These are phyloP conservation scores for Eimeria necatrix DNA, from an alignment of 169 alveolate genomes.

Conservation along the genomic window DNA sequence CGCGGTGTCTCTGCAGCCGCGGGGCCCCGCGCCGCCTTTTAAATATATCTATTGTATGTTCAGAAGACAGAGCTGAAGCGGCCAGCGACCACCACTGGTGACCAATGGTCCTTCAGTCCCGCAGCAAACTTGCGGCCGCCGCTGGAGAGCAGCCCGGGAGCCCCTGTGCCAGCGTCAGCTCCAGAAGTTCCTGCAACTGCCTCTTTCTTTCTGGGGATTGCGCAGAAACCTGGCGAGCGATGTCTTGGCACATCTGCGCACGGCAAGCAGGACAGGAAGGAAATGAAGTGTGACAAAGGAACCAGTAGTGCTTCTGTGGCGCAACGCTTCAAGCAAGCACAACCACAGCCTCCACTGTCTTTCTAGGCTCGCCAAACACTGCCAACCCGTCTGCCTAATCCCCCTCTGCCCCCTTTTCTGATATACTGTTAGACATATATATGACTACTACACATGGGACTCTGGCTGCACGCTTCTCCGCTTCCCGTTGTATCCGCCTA, in stretches of 20 bases:
- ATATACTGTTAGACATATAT: background rate
- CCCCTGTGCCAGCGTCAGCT: background rate
- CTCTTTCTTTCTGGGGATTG: background rate
- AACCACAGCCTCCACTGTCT: background rate
- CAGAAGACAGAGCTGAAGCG: background rate
- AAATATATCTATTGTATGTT: background rate
- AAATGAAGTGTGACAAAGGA: background rate
- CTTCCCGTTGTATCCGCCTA: background rate
- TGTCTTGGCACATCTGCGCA: constrained; percentile 15
- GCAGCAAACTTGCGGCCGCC: background rate
- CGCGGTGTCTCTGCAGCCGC: background rate
- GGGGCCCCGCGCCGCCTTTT: background rate
- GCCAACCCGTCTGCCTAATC: background rate
- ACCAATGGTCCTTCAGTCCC: background rate
- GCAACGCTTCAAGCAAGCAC: background rate
- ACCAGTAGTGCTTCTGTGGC: background rate
- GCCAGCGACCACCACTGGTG: background rate
- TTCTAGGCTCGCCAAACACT: background rate
- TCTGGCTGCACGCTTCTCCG: background rate
- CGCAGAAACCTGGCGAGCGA: background rate
- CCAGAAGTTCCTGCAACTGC: background rate
- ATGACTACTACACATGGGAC: background rate
- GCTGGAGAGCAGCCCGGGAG: constrained; percentile 16
- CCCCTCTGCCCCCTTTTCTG: background rate
- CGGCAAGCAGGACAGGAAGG: background rate